Base-by-base conservation (phyloP, 2,329 filamentous ascomycete species). In the Chrysoporthe austroafricana region DNA sequence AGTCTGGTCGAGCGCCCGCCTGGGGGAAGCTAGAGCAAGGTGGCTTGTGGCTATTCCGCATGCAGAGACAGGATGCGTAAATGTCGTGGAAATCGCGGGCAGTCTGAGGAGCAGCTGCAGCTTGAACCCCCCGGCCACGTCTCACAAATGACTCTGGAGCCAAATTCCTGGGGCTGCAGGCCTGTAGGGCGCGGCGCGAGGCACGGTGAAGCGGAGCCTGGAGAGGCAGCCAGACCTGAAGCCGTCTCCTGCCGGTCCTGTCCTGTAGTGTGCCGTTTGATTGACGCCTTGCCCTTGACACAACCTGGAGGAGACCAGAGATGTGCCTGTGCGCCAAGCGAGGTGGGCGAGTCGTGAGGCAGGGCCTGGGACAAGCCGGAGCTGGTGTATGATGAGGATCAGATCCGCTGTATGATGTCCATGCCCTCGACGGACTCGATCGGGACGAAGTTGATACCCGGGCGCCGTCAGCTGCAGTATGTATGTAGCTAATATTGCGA, bases 51-150 rank as follows among this genome's bases (percentile, higher is more conserved):
- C 62, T 54, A 59, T 44, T 60, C 57, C n/a, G 39, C 61, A 64
- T 63, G 67, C 59, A 62, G 42, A 64, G 61, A 56, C 52, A 62
- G 57, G 56, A 57, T 66, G 58, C 63, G 66, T 62, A 50, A 65
- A 66, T 63, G 63, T 67, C 63, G 63, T 68, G 71, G 67, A 69
- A 68, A 67, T 46, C 64, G 65, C 69, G 69, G 71, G 68, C 70
- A 68, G 66, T 69, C 58, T 26, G 57, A 66, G 68, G 62, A 66
- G 34, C 48, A 57, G 58, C 67, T 73, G 70, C 69, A 70, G 66
- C 62, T 63, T 72, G 70, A 39, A 21, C 26, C 5, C 46, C 67
- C 71, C 70, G 67, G 69, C 60, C 63, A 63, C 63, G 70, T 72
- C 69, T 70, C 65, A 71, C 7, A 63, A 70, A 62, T 32, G 50